A percentile compares a stretch with the other conserved stretches of the same genome.
Evolutionary conservation across 2,329 filamentous ascomycete species (phyloP).

Genomic region (Arthrobotrys sphaeroides): DNA sequence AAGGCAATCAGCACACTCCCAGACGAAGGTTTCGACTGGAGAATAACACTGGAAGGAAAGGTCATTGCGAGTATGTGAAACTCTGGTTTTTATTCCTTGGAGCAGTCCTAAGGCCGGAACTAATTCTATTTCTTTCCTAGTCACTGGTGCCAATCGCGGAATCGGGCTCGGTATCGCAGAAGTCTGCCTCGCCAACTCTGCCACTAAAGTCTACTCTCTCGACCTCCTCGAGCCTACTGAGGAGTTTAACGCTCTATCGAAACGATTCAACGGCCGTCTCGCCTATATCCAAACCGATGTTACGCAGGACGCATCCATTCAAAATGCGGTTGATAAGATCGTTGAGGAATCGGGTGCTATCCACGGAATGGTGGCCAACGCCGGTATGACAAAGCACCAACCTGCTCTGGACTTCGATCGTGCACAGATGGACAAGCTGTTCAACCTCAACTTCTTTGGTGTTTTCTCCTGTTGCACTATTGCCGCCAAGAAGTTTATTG

Average conservation of each 20-base stretch:
- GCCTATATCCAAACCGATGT: conserved; percentile 65
- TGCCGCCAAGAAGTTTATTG: conserved; percentile 63
- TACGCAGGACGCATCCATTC: conserved; percentile 62
- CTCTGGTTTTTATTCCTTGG: not conserved
- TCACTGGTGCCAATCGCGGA: conserved; percentile 64
- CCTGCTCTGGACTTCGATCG: conserved; percentile 63
- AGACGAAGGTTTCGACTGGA: conserved; percentile 60
- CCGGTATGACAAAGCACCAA: conserved; percentile 64
- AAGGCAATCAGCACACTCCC: conserved; percentile 59
- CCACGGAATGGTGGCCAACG: conserved; percentile 63
- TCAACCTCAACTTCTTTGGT: conserved; percentile 65
- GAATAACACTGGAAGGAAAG: conserved; percentile 61
- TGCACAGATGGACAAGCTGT: conserved; percentile 62
- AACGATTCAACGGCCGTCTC: conserved; percentile 62
- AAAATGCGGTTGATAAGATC: conserved; percentile 62
- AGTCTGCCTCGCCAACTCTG: conserved; percentile 64
- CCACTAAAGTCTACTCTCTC: conserved; percentile 62
- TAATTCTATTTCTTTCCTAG: conserved; percentile 33
- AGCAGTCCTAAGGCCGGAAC: conserved; percentile 57
- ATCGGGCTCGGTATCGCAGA: conserved; percentile 65
- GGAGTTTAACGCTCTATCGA: conserved; percentile 61
- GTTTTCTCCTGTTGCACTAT: conserved; percentile 64
- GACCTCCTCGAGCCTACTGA: conserved; percentile 61
- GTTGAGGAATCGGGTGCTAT: conserved; percentile 61
- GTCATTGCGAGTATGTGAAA: conserved; percentile 61